phyloP scores from a whole-genome alignment of 495 filamentous ascomycete species.

The Penicillium flavigenum region DNA sequence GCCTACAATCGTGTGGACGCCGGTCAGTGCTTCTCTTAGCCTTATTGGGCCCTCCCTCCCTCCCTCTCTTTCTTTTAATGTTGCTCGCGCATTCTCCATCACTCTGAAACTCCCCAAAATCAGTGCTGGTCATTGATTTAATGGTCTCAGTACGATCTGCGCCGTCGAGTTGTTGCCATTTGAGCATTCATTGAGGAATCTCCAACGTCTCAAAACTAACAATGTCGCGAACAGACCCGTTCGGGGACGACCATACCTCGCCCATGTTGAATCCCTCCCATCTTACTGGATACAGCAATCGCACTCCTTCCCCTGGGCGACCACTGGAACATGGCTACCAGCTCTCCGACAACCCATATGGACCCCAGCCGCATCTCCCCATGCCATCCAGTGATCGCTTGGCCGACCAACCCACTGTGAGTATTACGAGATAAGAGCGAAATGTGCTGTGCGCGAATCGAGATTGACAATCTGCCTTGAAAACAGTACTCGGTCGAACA shows the following conservation, averaged over 20 bases:
- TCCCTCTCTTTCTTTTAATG: constrained; percentile 16
- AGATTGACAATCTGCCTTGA: constrained; percentile 12
- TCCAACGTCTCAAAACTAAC: constrained; percentile 18
- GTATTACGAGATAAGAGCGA: constrained; percentile 27
- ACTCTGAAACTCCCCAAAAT: constrained; percentile 14
- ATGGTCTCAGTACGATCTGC: constrained; percentile 11
- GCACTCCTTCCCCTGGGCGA: constrained; percentile 55
- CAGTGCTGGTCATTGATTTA: constrained; percentile 25
- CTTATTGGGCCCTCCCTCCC: constrained; percentile 11
- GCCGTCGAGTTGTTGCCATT: constrained; percentile 5
- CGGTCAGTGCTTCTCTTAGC: constrained; percentile 52
- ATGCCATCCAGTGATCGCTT: constrained; percentile 72
- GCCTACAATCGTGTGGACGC: constrained; percentile 71
- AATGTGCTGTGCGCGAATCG: too few species aligned
- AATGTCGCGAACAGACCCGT: constrained; percentile 37
- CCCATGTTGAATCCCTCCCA: constrained; percentile 52
- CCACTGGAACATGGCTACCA: constrained; percentile 64
- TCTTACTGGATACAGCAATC: constrained; percentile 46
- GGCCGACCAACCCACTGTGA: constrained; percentile 69
- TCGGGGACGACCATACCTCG: constrained; percentile 59
- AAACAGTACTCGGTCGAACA: constrained; percentile 78
- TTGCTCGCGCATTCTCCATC: constrained; percentile 22
- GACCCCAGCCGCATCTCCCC: constrained; percentile 53
- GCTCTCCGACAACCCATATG: constrained; percentile 66
- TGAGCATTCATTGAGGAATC: constrained; percentile 8